Base-by-base conservation (phyloP, 148 eudicot genomes). In the Camellia sinensis region DNA sequence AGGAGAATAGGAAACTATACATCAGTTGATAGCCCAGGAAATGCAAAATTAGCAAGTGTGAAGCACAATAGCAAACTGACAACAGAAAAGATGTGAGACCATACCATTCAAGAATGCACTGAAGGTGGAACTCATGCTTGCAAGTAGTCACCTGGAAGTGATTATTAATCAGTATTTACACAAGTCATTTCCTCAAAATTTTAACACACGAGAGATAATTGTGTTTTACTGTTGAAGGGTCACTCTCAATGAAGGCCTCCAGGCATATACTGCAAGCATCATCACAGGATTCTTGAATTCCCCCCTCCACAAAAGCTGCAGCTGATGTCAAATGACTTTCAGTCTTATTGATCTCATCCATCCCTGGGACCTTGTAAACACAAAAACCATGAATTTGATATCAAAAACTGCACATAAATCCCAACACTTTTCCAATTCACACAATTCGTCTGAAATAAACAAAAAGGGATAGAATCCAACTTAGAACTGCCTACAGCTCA, bases 211-310 rank as follows among this genome's bases (percentile, higher is more conserved):
- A 21, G 19, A 54, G n/a, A 45, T 3, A 3, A 43, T 54, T 41
- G 63, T 14, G 56, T 4, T 76, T 76, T 48, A 79, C 88, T 79
- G 86, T 79, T 29, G 87, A 81, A 65, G 85, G 84, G 71, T 84
- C 84, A 73, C 84, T 80, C 46, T 83, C 81, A 66, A 5, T 48
- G 67, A 88, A 85, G 61, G 67, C 89, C 71, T 87, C 89, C 19
- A 87, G 85, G 74, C 89, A 87, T 61, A 87, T 84, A 82, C 89
- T 87, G 67, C 89, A 87, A 56, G 89, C 74, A 84, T 87, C 89
- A 68, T 87, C 89, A 74, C 87, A 87, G 50, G 90, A 86, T 41
- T 85, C 87, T 67, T 85, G 90, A 19, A 83, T 83, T 78, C 90
- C 90, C 17, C 90, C 89, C 74, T 87, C 87, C 18, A 81, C 83